phyloP scores from a whole-genome alignment of 371 early-diverging fungal species.

The Parasitella parasitica region DNA sequence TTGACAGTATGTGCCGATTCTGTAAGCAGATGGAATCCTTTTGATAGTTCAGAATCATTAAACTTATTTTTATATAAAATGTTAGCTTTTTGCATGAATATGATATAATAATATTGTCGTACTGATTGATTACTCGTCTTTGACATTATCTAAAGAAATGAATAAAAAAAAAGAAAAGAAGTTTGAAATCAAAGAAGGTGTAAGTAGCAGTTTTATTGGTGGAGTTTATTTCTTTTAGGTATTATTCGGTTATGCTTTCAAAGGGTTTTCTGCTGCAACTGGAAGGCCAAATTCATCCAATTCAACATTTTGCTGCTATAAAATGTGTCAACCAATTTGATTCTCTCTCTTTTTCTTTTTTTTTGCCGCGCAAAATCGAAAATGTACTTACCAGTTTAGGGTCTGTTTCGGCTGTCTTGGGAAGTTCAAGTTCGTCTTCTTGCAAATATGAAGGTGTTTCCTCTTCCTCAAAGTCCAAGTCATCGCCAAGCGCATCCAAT shows the following conservation, averaged over 20 bases:
- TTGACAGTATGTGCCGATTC: constrained; percentile 29
- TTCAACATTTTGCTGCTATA: constrained; percentile 32
- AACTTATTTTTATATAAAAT: constrained; percentile 13
- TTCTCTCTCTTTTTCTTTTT: too few relatives aligned
- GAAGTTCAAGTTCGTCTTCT: constrained; percentile 48
- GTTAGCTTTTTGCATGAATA: background rate
- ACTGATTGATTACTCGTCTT: background rate
- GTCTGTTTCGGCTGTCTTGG: constrained; percentile 53
- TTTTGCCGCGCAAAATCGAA: too few relatives aligned
- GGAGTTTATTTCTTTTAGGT: background rate
- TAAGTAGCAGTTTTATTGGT: background rate
- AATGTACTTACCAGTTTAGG: constrained; percentile 42
- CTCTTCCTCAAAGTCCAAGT: constrained; percentile 80
- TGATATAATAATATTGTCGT: too few relatives aligned
- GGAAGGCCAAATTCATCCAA: constrained; percentile 64
- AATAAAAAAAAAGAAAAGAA: background rate
- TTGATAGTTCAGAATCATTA: constrained; percentile 26
- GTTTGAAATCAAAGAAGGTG: background rate
- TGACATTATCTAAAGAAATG: background rate
- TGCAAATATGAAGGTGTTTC: constrained; percentile 71
- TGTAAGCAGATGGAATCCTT: constrained; percentile 31
- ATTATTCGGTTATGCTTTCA: constrained; percentile 38
- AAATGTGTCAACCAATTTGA: background rate
- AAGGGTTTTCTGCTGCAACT: constrained; percentile 44
- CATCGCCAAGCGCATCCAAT: constrained; percentile 93